Evolutionary conservation across 129 eudicot species (phyloP), one percentile per base, ranked within the genome.

Genomic region (Solidago caesia): DNA sequence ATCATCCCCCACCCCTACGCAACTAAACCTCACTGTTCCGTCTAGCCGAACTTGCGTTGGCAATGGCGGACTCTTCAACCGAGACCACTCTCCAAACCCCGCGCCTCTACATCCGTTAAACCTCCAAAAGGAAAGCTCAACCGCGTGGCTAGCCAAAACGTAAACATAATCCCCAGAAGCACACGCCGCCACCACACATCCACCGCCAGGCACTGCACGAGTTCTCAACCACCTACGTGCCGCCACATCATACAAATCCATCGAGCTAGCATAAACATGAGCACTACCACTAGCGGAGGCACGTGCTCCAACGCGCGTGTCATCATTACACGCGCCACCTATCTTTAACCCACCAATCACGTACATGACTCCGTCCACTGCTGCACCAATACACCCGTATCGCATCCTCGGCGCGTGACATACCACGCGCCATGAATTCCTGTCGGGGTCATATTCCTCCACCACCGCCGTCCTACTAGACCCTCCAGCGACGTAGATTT

Each of bases 171-270:
- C 85, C 29, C 74, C 71, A 0, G 89, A 84, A 1, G 92, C 89
- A 47, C 96, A 87, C 2, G 96, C 92, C 3, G 96, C 98, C 76
- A 90, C 98, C 75, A 90, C 90, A 41, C 98, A 92, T 6, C 98
- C 98, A 0, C 98, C 98, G 5, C 90, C 89, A 0, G 96, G 96
- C 0, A 92, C 81, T 0, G 80, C 53, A 0, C 96, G 80, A 80
- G 92, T 86, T 61, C 96, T 82, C 64, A 92, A 66, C 98, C 98
- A 92, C 75, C 60, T 82, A 45, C 84, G 74, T 39, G 84, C 84
- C 66, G 44, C 85, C 67, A 83, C 96, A 44, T 92, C 96, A 66
- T 87, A 92, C 81, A 92, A 65, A 68, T 92, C 98, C 96, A 92
- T 92, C 0, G 98, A 87, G 81, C 96, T 84, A 1, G 98, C 91